These are phyloP conservation scores for Bipolaris bicolor DNA, from an alignment of 2,329 filamentous ascomycete species.

Conservation along the genomic window DNA sequence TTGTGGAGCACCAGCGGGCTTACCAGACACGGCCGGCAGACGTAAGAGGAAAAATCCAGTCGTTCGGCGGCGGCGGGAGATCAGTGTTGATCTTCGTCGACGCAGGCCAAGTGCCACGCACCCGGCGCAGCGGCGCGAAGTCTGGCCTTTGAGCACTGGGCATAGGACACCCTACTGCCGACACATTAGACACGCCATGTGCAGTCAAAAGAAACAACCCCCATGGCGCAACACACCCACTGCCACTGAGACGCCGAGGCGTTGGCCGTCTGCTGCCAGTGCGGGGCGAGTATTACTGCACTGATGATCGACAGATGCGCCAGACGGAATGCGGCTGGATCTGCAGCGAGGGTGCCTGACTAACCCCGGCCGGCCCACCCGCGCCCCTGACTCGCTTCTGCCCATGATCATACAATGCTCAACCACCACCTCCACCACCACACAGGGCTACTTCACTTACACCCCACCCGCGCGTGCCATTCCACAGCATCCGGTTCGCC, in stretches of 20 bases:
- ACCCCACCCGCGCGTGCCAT: conserved; percentile 19
- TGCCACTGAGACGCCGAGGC: not conserved
- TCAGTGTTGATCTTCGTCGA: conserved; percentile 5
- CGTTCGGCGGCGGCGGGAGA: not conserved
- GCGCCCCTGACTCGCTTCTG: conserved; percentile 17
- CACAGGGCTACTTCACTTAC: conserved; percentile 21
- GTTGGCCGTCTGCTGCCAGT: conserved; percentile 24
- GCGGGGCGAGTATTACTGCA: conserved; percentile 19
- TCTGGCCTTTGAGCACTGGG: not conserved
- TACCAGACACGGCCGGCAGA: conserved; percentile 2
- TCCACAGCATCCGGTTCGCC: conserved; percentile 24
- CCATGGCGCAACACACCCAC: conserved; percentile 4
- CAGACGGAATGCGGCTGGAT: conserved; percentile 28
- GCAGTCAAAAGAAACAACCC: not conserved
- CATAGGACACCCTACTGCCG: not conserved
- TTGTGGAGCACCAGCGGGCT: conserved; percentile 1
- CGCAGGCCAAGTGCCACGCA: conserved; percentile 7
- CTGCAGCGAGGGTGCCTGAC: conserved; percentile 33
- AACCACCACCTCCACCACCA: conserved; percentile 25
- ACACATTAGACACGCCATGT: too few species aligned
- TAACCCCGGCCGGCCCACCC: conserved; percentile 31
- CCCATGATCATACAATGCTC: conserved; percentile 7
- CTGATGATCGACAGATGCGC: conserved; percentile 21
- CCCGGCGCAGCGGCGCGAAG: conserved; percentile 5
- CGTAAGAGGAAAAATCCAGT: conserved; percentile 6